Percentiles rank a stretch among this genome's conserved stretches.
Conservation (phyloP, 306 rosid genomes). For the Hylodesmum podocarpum region DNA sequence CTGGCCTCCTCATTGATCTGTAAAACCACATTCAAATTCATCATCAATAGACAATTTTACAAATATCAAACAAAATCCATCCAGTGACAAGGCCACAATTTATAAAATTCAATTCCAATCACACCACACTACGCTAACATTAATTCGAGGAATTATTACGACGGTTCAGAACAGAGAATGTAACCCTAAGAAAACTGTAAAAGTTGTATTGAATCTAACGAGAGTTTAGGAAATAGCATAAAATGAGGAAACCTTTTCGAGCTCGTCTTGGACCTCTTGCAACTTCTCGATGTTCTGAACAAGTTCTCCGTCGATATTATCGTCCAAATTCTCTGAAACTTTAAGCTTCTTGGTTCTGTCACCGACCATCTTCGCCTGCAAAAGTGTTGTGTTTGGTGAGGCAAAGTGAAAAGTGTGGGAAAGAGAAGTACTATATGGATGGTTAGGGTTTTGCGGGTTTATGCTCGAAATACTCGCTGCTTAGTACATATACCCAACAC, state of each 20-base stretch:
- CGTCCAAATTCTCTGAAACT: conserved; percentile 50
- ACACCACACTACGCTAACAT: background rate
- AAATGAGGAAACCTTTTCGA: conserved; percentile 61
- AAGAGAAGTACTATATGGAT: background rate
- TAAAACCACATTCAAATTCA: conserved; percentile 16
- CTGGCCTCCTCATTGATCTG: conserved; percentile 96
- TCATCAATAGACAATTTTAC: background rate
- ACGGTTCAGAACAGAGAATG: background rate
- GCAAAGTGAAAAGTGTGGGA: background rate
- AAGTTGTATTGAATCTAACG: background rate
- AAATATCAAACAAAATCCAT: background rate
- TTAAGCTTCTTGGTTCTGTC: conserved; percentile 73
- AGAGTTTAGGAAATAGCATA: background rate
- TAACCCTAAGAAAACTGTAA: background rate
- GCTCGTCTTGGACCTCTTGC: conserved; percentile 92
- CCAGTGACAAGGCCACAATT: background rate
- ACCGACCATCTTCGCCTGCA: conserved; percentile 51
- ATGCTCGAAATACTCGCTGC: background rate
- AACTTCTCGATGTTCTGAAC: conserved; percentile 76
- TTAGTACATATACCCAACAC: background rate
- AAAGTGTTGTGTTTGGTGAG: background rate
- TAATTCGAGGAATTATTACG: background rate
- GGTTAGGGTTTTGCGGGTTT: conserved; percentile 60
- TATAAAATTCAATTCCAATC: background rate
- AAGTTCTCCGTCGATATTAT: conserved; percentile 61